These are phyloP conservation scores for Claviceps monticola DNA, from an alignment of 2,329 filamentous ascomycete genomes.

Conservation along the genomic window DNA sequence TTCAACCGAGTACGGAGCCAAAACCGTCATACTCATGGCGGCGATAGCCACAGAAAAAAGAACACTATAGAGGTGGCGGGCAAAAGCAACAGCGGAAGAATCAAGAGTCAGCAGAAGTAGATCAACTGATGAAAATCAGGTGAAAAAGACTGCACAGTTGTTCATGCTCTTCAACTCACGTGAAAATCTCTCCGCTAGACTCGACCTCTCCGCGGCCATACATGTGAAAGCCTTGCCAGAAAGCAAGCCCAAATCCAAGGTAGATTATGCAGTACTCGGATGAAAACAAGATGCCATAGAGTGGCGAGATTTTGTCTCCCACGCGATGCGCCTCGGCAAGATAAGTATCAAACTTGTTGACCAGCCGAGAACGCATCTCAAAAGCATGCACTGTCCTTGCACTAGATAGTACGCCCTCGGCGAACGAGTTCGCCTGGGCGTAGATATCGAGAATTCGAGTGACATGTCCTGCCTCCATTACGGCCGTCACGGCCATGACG, in stretches of 20 bases:
- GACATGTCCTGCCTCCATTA: conserved; percentile 17
- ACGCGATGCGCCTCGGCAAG: conserved; percentile 21
- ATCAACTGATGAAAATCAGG: not conserved
- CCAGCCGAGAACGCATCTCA: conserved; percentile 23
- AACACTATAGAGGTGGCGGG: conserved; percentile 14
- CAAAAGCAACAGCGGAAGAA: not conserved
- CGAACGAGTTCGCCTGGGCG: conserved; percentile 21
- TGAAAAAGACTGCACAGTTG: too few species aligned
- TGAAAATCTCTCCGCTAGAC: conserved; percentile 25
- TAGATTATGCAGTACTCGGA: conserved; percentile 27
- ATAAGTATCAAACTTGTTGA: conserved; percentile 24
- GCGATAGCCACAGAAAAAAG: conserved; percentile 25
- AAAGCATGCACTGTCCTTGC: conserved; percentile 30
- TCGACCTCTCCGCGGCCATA: conserved; percentile 19
- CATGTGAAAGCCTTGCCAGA: conserved; percentile 31
- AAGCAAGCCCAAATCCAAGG: conserved; percentile 27
- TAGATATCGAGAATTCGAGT: conserved; percentile 21
- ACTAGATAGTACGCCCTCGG: conserved; percentile 24
- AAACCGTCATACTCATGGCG: conserved; percentile 19
- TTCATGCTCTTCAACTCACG: conserved; percentile 11
- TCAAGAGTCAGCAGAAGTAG: not conserved
- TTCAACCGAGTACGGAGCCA: conserved; percentile 24
- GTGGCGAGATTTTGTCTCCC: conserved; percentile 24
- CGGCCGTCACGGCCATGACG: conserved; percentile 17
- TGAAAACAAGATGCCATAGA: conserved; percentile 25